Conservation (phyloP, 768 basidiomycete genomes). For the Scleroderma citrinum region DNA sequence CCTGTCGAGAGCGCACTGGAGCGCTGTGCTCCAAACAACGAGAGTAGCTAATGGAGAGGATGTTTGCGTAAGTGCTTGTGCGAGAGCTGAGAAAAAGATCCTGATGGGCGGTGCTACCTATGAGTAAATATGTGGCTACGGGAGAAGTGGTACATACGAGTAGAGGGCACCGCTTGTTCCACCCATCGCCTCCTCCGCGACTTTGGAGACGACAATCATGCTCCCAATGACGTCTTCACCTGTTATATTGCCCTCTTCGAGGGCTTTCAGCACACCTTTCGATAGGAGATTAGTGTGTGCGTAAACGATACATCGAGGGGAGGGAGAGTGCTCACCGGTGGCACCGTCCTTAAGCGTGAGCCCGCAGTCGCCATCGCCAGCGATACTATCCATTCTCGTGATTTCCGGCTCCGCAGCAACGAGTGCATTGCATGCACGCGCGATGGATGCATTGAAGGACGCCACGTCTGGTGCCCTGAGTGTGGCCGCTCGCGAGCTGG, state of each 20-base stretch:
- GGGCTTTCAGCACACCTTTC: constrained; percentile 54
- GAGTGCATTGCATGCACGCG: constrained; percentile 57
- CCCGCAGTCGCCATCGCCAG: constrained; percentile 84
- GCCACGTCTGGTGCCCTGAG: constrained; percentile 39
- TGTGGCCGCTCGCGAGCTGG: constrained; percentile 1
- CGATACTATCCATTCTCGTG: constrained; percentile 84
- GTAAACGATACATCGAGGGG: not conserved
- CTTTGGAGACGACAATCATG: constrained; percentile 62
- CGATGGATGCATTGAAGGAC: constrained; percentile 50
- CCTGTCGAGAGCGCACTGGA: constrained; percentile 49
- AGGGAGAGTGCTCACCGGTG: constrained; percentile 38
- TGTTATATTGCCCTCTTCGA: constrained; percentile 48
- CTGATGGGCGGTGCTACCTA: constrained; percentile 32
- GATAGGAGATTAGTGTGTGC: not conserved
- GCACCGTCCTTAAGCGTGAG: constrained; percentile 71
- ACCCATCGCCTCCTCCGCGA: constrained; percentile 82
- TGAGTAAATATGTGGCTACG: not conserved
- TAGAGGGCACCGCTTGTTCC: constrained; percentile 90
- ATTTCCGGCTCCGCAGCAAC: constrained; percentile 83
- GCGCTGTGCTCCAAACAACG: constrained; percentile 55
- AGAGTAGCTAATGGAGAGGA: constrained; percentile 28
- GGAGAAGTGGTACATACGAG: constrained; percentile 50
- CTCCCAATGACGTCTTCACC: constrained; percentile 62
- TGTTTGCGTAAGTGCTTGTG: constrained; percentile 56
- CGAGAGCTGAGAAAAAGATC: constrained; percentile 87